Conservation (phyloP, 2,329 filamentous ascomycete genomes). For the Cylindrodendrum hubeiense region DNA sequence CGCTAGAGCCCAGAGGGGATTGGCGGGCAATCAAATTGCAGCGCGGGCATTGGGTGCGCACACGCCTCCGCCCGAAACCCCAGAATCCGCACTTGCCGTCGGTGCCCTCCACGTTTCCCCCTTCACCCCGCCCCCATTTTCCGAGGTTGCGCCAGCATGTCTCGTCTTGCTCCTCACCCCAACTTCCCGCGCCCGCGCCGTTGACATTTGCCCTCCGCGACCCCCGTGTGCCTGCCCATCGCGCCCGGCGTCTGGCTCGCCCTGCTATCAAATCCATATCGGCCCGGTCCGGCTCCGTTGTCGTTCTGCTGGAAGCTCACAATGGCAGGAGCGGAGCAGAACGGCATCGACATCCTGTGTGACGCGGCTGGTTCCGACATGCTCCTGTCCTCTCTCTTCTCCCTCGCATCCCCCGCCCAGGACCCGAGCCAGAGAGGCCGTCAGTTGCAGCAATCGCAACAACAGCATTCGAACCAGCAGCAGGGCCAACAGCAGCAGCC, state of each 20-base stretch:
- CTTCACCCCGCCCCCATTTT: conserved; percentile 33
- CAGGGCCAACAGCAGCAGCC: conserved; percentile 32
- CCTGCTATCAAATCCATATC: conserved; percentile 12
- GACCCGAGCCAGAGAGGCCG: conserved; percentile 28
- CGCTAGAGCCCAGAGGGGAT: neutral
- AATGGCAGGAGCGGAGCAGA: conserved; percentile 43
- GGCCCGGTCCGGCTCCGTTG: conserved; percentile 25
- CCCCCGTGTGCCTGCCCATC: neutral
- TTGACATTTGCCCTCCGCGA: conserved; percentile 5
- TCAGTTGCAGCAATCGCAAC: conserved; percentile 15
- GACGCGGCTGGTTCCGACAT: conserved; percentile 45
- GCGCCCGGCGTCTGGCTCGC: neutral
- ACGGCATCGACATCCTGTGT: conserved; percentile 45
- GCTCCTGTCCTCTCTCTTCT: conserved; percentile 43
- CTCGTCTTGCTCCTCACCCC: conserved; percentile 11
- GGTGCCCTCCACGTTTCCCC: conserved; percentile 26
- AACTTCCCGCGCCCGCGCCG: conserved; percentile 4
- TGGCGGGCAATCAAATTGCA: conserved; percentile 21
- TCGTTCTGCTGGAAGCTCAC: conserved; percentile 25
- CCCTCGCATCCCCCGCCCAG: conserved; percentile 37
- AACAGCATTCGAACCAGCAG: conserved; percentile 25
- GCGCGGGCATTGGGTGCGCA: conserved; percentile 26
- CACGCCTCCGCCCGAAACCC: conserved; percentile 18
- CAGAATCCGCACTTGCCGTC: conserved; percentile 16
- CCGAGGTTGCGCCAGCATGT: conserved; percentile 19